Evolutionary conservation across 1,139 yeast genomes (phyloP).

Genomic region (Hansenula sp.): DNA sequence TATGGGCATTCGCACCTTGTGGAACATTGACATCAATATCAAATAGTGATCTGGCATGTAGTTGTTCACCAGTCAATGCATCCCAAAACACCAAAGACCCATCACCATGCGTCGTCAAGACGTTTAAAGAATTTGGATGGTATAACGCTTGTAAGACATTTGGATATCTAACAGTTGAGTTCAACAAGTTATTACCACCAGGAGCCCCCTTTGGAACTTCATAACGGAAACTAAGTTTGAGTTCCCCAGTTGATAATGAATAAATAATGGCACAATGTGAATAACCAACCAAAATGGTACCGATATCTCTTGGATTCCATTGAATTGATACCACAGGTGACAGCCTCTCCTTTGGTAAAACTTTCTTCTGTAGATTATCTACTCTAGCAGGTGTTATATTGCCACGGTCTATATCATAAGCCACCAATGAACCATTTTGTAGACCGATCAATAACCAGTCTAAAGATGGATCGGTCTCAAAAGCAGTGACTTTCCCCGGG

Average conservation of each 20-base stretch:
- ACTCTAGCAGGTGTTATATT: slow-evolving; percentile 60
- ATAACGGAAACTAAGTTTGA: slow-evolving; percentile 55
- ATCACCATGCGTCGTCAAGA: slow-evolving; percentile 74
- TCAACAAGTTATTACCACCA: slow-evolving; percentile 55
- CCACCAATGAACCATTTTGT: slow-evolving; percentile 66
- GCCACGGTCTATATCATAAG: slow-evolving; percentile 85
- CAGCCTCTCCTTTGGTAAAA: slow-evolving; percentile 30
- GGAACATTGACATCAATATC: slow-evolving; percentile 65
- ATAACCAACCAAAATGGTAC: slow-evolving; percentile 72
- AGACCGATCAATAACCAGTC: slow-evolving; percentile 87
- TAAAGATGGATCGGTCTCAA: slow-evolving; percentile 78
- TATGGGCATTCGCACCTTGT: slow-evolving; percentile 22
- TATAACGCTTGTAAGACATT: slow-evolving; percentile 62
- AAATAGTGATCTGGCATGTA: slow-evolving; percentile 70
- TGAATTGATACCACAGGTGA: slow-evolving; percentile 63
- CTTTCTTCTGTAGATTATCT: slow-evolving; percentile 63
- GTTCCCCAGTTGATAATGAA: slow-evolving; percentile 57
- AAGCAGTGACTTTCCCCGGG: slow-evolving; percentile 63
- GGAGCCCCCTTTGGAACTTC: slow-evolving; percentile 58
- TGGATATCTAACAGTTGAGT: slow-evolving; percentile 39
- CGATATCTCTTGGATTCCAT: slow-evolving; percentile 89
- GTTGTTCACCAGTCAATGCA: slow-evolving; percentile 64
- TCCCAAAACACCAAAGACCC: slow-evolving; percentile 94
- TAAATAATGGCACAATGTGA: slow-evolving; percentile 66
- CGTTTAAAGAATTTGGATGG: slow-evolving; percentile 92